Evolutionary conservation across 2,329 filamentous ascomycete species (phyloP).

Genomic region (Capronia coronata): DNA sequence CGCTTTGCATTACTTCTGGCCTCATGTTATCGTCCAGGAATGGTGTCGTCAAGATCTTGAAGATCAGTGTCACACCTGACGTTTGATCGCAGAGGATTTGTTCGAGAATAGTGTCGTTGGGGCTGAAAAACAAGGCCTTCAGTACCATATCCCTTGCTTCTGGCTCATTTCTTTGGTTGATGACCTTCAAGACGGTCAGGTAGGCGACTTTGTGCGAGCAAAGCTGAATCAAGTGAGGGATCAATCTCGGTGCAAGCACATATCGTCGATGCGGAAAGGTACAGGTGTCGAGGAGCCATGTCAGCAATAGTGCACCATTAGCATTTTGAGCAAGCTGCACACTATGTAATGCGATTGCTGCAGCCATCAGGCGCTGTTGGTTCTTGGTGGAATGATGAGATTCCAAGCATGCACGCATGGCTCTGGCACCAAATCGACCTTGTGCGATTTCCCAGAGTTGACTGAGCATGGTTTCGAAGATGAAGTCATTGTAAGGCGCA

Average conservation of each 20-base stretch:
- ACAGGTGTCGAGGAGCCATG: constrained; percentile 98
- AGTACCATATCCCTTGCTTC: constrained; percentile 87
- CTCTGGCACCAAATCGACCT: constrained; percentile 86
- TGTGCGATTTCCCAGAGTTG: constrained; percentile 90
- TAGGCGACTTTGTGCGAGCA: constrained; percentile 99
- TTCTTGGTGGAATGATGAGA: constrained; percentile 93
- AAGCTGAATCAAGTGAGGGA: constrained; percentile 86
- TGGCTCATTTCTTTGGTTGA: constrained; percentile 92
- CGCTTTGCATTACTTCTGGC: constrained; percentile 79
- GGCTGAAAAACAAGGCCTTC: constrained; percentile 85
- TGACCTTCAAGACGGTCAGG: constrained; percentile 92
- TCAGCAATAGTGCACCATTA: constrained; percentile 86
- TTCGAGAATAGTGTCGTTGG: constrained; percentile 77
- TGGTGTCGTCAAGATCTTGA: constrained; percentile 95
- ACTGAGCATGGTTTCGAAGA: constrained; percentile 94
- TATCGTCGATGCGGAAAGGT: constrained; percentile 87
- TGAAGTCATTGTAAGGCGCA: constrained; percentile 84
- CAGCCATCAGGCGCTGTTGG: constrained; percentile 89
- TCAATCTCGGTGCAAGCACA: constrained; percentile 82
- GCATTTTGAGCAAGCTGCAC: constrained; percentile 94
- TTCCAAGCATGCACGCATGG: constrained; percentile 93
- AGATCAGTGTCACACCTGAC: constrained; percentile 91
- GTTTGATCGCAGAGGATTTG: constrained; percentile 85
- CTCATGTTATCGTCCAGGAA: constrained; percentile 94
- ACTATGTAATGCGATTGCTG: constrained; percentile 90